Evolutionary conservation across 345 rosid genomes (phyloP), one percentile per base, ranked within the genome.

Genomic region (Hypericum perforatum): DNA sequence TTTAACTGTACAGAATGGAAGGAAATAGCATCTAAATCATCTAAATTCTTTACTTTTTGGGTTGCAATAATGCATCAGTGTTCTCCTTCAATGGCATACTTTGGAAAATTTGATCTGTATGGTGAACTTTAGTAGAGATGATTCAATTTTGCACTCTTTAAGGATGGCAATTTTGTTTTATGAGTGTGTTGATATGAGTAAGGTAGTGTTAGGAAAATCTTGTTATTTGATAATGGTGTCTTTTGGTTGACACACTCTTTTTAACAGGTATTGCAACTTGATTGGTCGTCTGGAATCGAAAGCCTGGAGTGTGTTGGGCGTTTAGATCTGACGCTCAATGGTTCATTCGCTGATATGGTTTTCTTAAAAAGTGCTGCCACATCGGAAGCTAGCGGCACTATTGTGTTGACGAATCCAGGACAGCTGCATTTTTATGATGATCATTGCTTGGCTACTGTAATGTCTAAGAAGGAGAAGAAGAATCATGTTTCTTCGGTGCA

Each of bases 311-410:
- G 65, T 57, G 43, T 15, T 29, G 54, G 62, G 49, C 71, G 71
- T 11, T 32, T 52, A 11, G 71, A 66, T 45, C 65, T 66, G 38
- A 61, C 71, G 12, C 71, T 66, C 16, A 14, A 55, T 61, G 71
- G 71, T 9, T 60, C 71, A 14, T 66, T 66, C 61, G 65, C 71
- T 51, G 71, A 66, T 51, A 61, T 66, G 65, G 62, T 45, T 44
- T 14, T 56, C 9, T 16, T 61, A 49, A 39, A 39, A 44, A 61
- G 53, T 49, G 43, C 36, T 44, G 58, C 44, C 56, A 37, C 10
- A n/a, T 37, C 14, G 43, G 52, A 57, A 48, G n/a, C 32, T 16
- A 37, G 11, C 40, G 65, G 71, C 36, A 39, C 61, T 13, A 43
- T 66, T 9, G 47, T 66, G 49, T 56, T 66, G 61, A 66, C 71